Percentiles rank a stretch among this genome's conserved stretches.
Evolutionary conservation across 2,329 filamentous ascomycete species (phyloP).

Genomic region (Penicillium sp.): DNA sequence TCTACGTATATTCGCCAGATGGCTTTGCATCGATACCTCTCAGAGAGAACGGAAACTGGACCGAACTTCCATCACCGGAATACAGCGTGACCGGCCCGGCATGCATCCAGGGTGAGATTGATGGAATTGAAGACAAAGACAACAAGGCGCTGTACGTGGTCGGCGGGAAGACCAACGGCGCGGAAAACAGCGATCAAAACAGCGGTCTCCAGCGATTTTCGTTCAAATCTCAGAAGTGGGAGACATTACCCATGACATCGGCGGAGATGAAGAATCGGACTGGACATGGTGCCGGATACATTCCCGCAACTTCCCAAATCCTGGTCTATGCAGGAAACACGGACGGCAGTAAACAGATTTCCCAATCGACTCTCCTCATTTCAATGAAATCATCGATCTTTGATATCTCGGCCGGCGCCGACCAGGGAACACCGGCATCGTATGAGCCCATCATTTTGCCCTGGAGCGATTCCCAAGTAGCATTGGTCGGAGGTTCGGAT

Average conservation of each 20-base stretch:
- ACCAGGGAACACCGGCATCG: conserved; percentile 59
- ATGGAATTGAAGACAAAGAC: conserved; percentile 54
- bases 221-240: conserved; percentile 59
- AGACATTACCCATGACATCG: conserved; percentile 52
- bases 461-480: conserved; percentile 69
- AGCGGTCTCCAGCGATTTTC: conserved; percentile 71
- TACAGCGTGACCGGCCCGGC: conserved; percentile 69
- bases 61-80: conserved; percentile 60
- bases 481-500: conserved; percentile 70
- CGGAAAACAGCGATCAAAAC: conserved; percentile 69
- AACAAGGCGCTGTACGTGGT: conserved; percentile 68
- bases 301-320: conserved; percentile 68
- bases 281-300: conserved; percentile 73
- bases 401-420: conserved; percentile 58
- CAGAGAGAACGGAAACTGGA: conserved; percentile 69
- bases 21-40: conserved; percentile 75
- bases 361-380: conserved; percentile 74
- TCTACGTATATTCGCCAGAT: conserved; percentile 76
- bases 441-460: conserved; percentile 69
- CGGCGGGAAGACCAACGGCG: conserved; percentile 62
- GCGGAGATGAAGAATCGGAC: conserved; percentile 65
- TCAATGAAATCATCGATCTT: conserved; percentile 63
- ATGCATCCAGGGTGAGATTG: conserved; percentile 69
- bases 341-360: conserved; percentile 57
- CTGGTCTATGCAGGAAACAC: conserved; percentile 77